Evolutionary conservation across 2,329 filamentous ascomycete species (phyloP).

Genomic region (Fusarium pseudograminearum): DNA sequence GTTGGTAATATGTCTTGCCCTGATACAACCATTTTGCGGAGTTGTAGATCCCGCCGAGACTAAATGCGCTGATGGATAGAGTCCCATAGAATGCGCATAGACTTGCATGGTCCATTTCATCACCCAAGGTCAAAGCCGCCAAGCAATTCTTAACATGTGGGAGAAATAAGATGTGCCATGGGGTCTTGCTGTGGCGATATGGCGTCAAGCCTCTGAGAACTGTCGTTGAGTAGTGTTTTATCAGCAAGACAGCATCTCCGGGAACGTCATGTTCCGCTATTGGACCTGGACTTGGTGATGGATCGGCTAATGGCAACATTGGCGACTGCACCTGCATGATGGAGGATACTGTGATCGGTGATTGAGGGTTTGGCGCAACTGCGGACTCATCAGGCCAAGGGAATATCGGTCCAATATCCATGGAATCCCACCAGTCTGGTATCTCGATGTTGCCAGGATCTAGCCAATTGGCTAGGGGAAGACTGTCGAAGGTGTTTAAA

Average conservation of each 20-base stretch:
- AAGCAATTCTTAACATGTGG: conserved; percentile 32
- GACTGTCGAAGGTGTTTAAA: neutral
- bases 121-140: conserved; percentile 21
- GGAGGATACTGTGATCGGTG: neutral
- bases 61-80: conserved; percentile 32
- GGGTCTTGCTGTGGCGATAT: conserved; percentile 37
- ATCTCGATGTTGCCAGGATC: neutral
- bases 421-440: conserved; percentile 24
- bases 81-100: conserved; percentile 35
- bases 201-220: conserved; percentile 32
- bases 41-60: conserved; percentile 19
- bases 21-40: conserved; percentile 25
- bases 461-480: neutral
- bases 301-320: accelerated
- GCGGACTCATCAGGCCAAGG: neutral
- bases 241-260: conserved; percentile 18
- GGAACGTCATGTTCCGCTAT: conserved; percentile 15
- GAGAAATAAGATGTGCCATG: conserved; percentile 30
- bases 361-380: neutral
- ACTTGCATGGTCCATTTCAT: conserved; percentile 33
- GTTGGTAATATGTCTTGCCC: conserved; percentile 18
- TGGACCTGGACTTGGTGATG: neutral
- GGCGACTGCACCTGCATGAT: neutral
- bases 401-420: neutral
- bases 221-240: conserved; percentile 29